Evolutionary conservation across 1,284 basidiomycete species (phyloP).

Genomic region (Apiotrichum porosum): DNA sequence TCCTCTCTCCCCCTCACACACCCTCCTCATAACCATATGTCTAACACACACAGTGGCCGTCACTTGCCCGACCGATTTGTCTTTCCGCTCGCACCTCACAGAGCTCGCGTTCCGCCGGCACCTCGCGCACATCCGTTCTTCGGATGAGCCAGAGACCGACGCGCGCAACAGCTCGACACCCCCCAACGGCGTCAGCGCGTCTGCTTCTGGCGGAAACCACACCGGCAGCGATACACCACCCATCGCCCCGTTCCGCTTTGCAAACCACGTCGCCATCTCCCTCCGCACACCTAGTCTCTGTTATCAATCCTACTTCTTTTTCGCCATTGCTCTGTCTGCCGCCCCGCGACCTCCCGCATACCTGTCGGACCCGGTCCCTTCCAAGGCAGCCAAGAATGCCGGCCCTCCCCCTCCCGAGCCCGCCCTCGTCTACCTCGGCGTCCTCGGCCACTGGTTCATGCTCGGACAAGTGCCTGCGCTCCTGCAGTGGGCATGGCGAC

Average conservation of each 20-base stretch:
- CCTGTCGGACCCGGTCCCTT: constrained; percentile 32
- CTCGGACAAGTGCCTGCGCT: constrained; percentile 32
- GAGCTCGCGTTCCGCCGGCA: constrained; percentile 93
- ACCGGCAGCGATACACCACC: constrained; percentile 41
- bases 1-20: too few relatives aligned
- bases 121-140: constrained; percentile 70
- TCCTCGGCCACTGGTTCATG: constrained; percentile 39
- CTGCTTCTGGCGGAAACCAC: constrained; percentile 14
- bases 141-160: constrained; percentile 52
- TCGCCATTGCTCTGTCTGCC: constrained; percentile 67
- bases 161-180: constrained; percentile 35
- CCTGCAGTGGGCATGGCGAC: constrained; percentile 34
- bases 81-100: constrained; percentile 88
- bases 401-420: constrained; percentile 22
- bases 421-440: constrained; percentile 34
- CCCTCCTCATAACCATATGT: not conserved
- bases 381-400: constrained; percentile 7
- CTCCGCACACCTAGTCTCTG: constrained; percentile 75
- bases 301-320: constrained; percentile 52
- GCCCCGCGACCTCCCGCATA: constrained; percentile 41
- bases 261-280: constrained; percentile 83
- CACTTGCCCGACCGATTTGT: constrained; percentile 85
- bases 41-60: constrained; percentile 66
- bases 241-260: constrained; percentile 67
- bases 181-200: constrained; percentile 31